Conservation (phyloP, 2,329 filamentous ascomycete genomes). For the Ilyonectria sp. region DNA sequence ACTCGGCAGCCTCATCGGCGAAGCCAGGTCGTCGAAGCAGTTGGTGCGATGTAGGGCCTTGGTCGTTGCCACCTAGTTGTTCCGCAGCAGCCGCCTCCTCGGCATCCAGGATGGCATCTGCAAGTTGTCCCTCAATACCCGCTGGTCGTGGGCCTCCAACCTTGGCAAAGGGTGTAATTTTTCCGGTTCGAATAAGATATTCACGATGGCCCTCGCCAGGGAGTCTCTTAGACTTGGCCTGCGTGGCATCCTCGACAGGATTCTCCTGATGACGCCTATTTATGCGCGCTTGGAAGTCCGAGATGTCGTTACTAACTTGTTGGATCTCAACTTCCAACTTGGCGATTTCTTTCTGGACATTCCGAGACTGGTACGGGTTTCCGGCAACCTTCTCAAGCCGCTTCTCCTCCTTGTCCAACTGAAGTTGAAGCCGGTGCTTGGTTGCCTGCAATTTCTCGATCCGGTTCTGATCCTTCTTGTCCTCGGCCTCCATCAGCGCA, state of each 20-base stretch:
- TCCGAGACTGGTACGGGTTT: conserved; percentile 68
- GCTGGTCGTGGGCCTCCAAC: conserved; percentile 76
- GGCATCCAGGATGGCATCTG: conserved; percentile 84
- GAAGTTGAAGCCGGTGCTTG: conserved; percentile 73
- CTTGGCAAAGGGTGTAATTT: conserved; percentile 95
- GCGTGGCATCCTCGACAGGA: conserved; percentile 59
- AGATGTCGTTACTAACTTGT: conserved; percentile 79
- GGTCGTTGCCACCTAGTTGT: conserved; percentile 57
- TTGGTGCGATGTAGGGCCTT: conserved; percentile 77
- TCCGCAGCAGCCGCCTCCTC: conserved; percentile 76
- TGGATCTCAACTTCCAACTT: conserved; percentile 76
- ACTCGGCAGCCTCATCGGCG: conserved; percentile 55
- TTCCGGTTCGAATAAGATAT: conserved; percentile 94
- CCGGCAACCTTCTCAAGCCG: conserved; percentile 60
- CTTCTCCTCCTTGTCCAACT: conserved; percentile 71
- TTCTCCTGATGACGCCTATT: conserved; percentile 77
- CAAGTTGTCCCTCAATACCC: conserved; percentile 77
- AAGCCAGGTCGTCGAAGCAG: conserved; percentile 83
- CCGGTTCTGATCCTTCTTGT: conserved; percentile 74
- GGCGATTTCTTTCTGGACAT: conserved; percentile 75
- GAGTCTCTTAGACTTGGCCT: conserved; percentile 71
- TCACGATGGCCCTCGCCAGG: conserved; percentile 89
- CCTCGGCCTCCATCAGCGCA: conserved; percentile 73
- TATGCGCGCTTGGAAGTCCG: conserved; percentile 86
- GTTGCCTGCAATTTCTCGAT: conserved; percentile 71